Base-by-base conservation (phyloP, 768 basidiomycete genomes). In the Auricularia cornea region DNA sequence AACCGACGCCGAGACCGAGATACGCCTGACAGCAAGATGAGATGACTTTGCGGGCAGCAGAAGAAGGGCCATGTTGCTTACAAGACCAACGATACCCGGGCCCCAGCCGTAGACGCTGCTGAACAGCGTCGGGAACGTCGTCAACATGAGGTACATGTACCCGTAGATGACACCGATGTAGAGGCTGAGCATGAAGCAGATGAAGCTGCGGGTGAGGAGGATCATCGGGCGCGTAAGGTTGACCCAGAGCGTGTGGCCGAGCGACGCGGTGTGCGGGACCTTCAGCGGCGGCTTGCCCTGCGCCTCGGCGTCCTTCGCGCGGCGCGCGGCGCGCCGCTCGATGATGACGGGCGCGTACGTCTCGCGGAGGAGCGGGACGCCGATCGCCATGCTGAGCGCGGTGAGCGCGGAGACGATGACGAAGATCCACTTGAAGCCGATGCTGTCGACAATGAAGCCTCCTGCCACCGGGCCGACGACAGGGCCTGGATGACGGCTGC, bases 341-440 rank as follows among this genome's bases (percentile, higher is more conserved):
- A 84, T 83, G 41, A 92, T 80, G 41, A 89, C 76, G 1, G 91
- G 91, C 0, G 80, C 85, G 68, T 91, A 93, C 0, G 91, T 90
- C 72, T 92, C 91, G 33, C 76, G 77, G 20, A 89, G 74, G 40
- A 89, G 70, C 16, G 88, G 84, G 28, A 89, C 79, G 3, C 82
- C 87, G 3, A 86, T 59, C 0, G 26, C 16, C 4, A 57, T 5
- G 54, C 16, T 31, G 59, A 76, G 38, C 3, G 81, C 71, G 6
- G 79, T 74, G 28, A 81, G 33, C 29, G 74, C 82, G 62, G 78
- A 80, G 16, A 85, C 79, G 52, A 80, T 70, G 61, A 82, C 72
- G 69, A 87, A 87, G 4, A 48, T 23, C 20, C 23, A 48, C 20
- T 82, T 81, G 44, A 84, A 74, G 2, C 87, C 87, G 28, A 86